Evolutionary conservation across 768 basidiomycete genomes (phyloP).

Genomic region (Xerocomus potaroensis): DNA sequence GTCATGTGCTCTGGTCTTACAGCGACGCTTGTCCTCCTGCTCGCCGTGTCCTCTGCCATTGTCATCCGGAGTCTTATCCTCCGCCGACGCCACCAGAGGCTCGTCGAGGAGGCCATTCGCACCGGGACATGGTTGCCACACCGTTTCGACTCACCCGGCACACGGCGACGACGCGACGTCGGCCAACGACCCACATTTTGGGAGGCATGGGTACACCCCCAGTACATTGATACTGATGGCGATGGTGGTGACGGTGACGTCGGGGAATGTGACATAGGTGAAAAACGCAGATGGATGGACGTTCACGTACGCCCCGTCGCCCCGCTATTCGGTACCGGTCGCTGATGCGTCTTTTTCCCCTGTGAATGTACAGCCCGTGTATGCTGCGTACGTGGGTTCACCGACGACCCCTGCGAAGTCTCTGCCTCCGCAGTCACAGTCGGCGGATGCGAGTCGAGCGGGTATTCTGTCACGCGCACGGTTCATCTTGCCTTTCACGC

Average conservation of each 20-base stretch:
- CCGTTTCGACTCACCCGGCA: conserved; percentile 10
- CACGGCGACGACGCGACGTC: conserved; percentile 23
- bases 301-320: conserved; percentile 21
- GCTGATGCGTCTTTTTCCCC: too few species aligned
- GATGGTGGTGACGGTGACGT: conserved; percentile 8
- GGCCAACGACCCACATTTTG: conserved; percentile 31
- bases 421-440: too few species aligned
- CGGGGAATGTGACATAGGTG: conserved; percentile 3
- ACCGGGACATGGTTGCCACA: conserved; percentile 56
- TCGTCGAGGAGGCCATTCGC: conserved; percentile 60
- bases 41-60: conserved; percentile 64
- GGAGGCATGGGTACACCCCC: conserved; percentile 26
- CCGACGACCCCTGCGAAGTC: too few species aligned
- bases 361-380: conserved; percentile 25
- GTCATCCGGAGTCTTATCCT: conserved; percentile 60
- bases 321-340: too few species aligned
- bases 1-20: conserved; percentile 42
- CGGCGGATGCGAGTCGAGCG: not conserved
- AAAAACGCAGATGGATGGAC: conserved; percentile 26
- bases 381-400: conserved; percentile 20
- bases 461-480: conserved; percentile 12
- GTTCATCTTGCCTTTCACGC: conserved; percentile 17
- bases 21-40: conserved; percentile 66
- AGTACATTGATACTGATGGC: too few species aligned
- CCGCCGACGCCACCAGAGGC: conserved; percentile 53